Percentiles rank a stretch among this genome's conserved stretches.
phyloP scores from a whole-genome alignment of 306 rosid genomes.

The Mimosa pudica region DNA sequence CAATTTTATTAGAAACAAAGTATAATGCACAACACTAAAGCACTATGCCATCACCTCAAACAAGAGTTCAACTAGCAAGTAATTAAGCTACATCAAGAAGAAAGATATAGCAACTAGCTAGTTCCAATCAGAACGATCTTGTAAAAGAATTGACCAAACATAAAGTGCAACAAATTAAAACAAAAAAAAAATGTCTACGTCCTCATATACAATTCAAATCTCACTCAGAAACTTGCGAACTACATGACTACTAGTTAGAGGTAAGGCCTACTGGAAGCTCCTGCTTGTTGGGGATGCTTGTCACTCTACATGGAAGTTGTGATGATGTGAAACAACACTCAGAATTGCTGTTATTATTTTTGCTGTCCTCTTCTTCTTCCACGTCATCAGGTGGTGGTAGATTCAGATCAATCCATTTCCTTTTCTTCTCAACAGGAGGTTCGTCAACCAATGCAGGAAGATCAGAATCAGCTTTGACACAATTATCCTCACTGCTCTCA shows the following conservation, averaged over 20 bases:
- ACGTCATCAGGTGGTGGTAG: slow-evolving; percentile 69
- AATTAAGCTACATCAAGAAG: too few relatives aligned
- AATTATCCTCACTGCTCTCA: background rate
- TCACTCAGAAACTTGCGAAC: background rate
- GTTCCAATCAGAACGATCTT: slow-evolving; percentile 24
- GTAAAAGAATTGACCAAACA: slow-evolving; percentile 53
- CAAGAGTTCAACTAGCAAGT: slow-evolving; percentile 5
- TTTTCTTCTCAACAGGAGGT: slow-evolving; percentile 42
- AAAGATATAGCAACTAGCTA: too few relatives aligned
- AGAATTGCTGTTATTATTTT: slow-evolving; percentile 35
- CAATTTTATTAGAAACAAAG: slow-evolving; percentile 15
- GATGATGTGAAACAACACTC: slow-evolving; percentile 39
- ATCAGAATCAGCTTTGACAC: too few relatives aligned
- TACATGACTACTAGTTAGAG: slow-evolving; percentile 34
- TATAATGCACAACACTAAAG: background rate
- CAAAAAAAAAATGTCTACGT: too few relatives aligned
- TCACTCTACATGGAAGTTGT: slow-evolving; percentile 52
- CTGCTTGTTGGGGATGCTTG: slow-evolving; percentile 50
- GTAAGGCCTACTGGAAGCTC: slow-evolving; percentile 45
- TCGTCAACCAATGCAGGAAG: background rate
- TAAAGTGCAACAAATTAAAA: background rate
- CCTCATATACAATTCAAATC: background rate
- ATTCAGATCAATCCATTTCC: slow-evolving; percentile 83
- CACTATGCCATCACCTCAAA: background rate
- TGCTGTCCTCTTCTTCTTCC: slow-evolving; percentile 51